Percentiles rank a stretch among this genome's conserved stretches.
Evolutionary conservation across 2,329 filamentous ascomycete species (phyloP).

Genomic region (Lachnellula hyalina): DNA sequence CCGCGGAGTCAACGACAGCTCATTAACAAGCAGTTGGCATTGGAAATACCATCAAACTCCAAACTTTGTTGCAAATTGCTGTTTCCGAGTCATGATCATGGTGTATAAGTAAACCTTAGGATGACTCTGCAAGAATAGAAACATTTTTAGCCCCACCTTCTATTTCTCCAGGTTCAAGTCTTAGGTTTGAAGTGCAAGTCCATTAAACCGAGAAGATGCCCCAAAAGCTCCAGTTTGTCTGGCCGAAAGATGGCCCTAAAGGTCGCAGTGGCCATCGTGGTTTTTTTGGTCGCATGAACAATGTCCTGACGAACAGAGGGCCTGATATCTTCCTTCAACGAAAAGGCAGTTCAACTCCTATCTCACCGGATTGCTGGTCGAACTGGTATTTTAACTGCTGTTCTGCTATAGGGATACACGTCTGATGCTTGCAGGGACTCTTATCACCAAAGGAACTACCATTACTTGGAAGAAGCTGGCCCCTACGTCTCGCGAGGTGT

Average conservation of each 20-base stretch:
- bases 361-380: conserved; percentile 25
- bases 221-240: conserved; percentile 22
- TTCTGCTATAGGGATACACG: too few species aligned
- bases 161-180: neutral
- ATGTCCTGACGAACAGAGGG: conserved; percentile 35
- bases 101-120: neutral
- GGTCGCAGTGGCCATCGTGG: conserved; percentile 22
- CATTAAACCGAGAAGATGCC: neutral
- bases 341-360: conserved; percentile 13
- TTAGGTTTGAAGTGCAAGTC: neutral
- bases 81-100: conserved; percentile 13
- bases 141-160: neutral
- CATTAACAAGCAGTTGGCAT: conserved; percentile 16
- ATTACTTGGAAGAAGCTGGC: conserved; percentile 4
- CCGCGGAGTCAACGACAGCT: conserved; percentile 16
- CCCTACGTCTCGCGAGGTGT: conserved; percentile 6
- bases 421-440: conserved; percentile 23
- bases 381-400: conserved; percentile 22
- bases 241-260: conserved; percentile 28
- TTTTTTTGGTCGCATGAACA: conserved; percentile 28
- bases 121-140: neutral
- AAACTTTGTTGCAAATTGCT: conserved; percentile 11
- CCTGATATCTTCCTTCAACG: conserved; percentile 37
- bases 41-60: conserved; percentile 8
- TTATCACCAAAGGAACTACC: conserved; percentile 18